A percentile compares a stretch with the other conserved stretches of the same genome.
phyloP scores from a whole-genome alignment of 495 filamentous ascomycete genomes.

The Lichenothelia convexa region DNA sequence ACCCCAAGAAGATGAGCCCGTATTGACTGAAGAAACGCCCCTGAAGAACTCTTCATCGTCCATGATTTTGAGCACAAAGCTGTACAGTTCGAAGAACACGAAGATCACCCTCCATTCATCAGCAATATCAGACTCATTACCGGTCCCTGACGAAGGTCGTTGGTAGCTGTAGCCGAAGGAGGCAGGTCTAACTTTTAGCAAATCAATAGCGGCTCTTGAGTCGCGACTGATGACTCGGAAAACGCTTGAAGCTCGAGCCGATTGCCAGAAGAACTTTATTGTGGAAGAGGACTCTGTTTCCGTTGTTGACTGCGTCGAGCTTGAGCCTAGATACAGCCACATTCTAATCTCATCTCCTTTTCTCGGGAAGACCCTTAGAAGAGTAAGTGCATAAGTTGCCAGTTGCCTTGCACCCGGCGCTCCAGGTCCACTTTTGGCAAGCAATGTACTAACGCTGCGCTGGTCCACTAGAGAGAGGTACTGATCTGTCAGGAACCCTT shows the following conservation, averaged over 20 bases:
- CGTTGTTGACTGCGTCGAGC: constrained; percentile 25
- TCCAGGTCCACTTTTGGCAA: constrained; percentile 25
- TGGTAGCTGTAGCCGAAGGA: constrained; percentile 6
- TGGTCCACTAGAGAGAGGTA: constrained; percentile 47
- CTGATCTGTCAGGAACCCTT: constrained; percentile 25
- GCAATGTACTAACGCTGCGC: constrained; percentile 39
- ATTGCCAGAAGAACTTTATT: constrained; percentile 79
- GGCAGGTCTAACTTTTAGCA: constrained; percentile 28
- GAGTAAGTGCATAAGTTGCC: constrained; percentile 70
- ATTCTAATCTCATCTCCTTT: constrained; percentile 81
- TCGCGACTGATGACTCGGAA: constrained; percentile 47
- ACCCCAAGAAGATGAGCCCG: constrained; percentile 29
- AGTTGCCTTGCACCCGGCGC: constrained; percentile 45
- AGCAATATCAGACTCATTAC: constrained; percentile 19
- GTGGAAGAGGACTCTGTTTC: constrained; percentile 53
- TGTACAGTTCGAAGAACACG: constrained; percentile 85
- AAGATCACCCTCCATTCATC: constrained; percentile 80
- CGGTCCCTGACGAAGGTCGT: constrained; percentile 2
- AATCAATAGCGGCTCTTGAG: constrained; percentile 34
- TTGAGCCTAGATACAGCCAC: constrained; percentile 77
- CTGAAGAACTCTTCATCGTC: constrained; percentile 83
- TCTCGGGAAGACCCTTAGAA: constrained; percentile 71
- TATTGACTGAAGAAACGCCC: too few relatives aligned
- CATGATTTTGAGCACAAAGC: constrained; percentile 75
- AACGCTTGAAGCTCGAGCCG: constrained; percentile 43